Base-by-base conservation (phyloP, 345 rosid species). In the Citrus sp. region DNA sequence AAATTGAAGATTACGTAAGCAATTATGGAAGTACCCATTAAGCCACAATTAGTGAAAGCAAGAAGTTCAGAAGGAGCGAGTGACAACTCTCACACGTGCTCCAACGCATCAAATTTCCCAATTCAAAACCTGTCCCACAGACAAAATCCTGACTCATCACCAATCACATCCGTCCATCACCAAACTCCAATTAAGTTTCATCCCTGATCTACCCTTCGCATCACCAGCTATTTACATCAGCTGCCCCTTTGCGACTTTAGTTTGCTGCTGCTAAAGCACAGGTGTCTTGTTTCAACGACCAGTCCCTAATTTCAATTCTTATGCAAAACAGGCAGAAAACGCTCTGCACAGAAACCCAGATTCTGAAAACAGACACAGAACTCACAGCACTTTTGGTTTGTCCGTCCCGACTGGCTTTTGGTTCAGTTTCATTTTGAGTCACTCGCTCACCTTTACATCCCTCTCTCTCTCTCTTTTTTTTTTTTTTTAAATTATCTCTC, bases 341-440 rank as follows among this genome's bases (percentile, higher is more conserved):
- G 71, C 77, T 30, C n/a, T 0, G 9, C 77, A 64, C 76, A 70
- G 22, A 70, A 13, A 67, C 79, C 73, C 3, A 70, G 77, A 64
- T 80, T 71, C 77, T 69, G 76, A 62, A 0, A 70, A 34, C 71
- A 68, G 10, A 35, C 24, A 67, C 56, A 51, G 21, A 51, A 51
- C 21, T 51, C 56, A 4, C 18, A 1, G 27, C 37, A 60, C 60
- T 54, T 51, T 75, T 67, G 37, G 71, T 40, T 76, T 28, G 18
- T 63, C 73, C 18, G 59, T 73, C 72, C 28, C 34, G n/a, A 63
- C 42, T 40, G 3, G 35, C 67, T 63, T 64, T 76, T 67, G 21
- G 10, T 38, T 66, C 37, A 32, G 13, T 60, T 65, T 55, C 66
- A 19, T 32, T 9, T 70, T 37, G 42, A 54, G 40, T 63, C 28